Percentiles rank a stretch among this genome's conserved stretches.
phyloP scores from a whole-genome alignment of 768 basidiomycete species.

The Termitomyces bulborhizus region DNA sequence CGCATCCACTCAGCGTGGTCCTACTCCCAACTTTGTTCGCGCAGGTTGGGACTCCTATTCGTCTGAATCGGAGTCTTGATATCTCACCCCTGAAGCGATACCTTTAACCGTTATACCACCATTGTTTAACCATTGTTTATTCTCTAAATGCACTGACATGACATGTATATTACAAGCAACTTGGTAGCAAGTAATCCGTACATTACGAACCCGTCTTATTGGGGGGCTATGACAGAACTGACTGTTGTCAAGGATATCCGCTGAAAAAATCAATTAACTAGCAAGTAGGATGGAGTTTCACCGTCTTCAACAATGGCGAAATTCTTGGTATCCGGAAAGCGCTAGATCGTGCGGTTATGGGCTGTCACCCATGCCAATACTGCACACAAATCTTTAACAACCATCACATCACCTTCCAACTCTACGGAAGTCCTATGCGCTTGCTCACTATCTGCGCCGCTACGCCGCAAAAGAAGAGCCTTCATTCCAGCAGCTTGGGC shows the following conservation, averaged over 20 bases:
- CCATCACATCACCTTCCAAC: neutral
- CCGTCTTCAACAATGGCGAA: neutral
- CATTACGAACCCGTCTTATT: neutral
- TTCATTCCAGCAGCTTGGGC: slow-evolving; percentile 16
- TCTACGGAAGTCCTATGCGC: slow-evolving; percentile 8
- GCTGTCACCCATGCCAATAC: slow-evolving; percentile 13
- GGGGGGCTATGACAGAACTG: neutral
- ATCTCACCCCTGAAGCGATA: neutral
- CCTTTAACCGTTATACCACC: neutral
- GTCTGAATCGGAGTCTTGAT: slow-evolving; percentile 13
- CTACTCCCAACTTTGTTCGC: slow-evolving; percentile 45
- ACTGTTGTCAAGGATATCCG: neutral
- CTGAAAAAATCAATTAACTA: neutral
- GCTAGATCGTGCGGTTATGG: slow-evolving; percentile 1
- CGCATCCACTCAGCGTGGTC: slow-evolving; percentile 27
- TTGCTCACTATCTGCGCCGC: slow-evolving; percentile 6
- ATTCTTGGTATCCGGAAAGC: too few relatives aligned
- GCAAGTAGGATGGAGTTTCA: neutral
- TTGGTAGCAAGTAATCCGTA: slow-evolving; percentile 3
- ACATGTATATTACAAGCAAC: neutral
- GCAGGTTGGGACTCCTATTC: slow-evolving; percentile 55
- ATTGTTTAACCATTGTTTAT: slow-evolving; percentile 9
- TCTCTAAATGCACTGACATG: neutral
- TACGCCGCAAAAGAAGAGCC: slow-evolving; percentile 14
- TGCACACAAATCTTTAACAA: slow-evolving; percentile 9